Base-by-base conservation (phyloP, 768 basidiomycete genomes). In the Suillus lakei region DNA sequence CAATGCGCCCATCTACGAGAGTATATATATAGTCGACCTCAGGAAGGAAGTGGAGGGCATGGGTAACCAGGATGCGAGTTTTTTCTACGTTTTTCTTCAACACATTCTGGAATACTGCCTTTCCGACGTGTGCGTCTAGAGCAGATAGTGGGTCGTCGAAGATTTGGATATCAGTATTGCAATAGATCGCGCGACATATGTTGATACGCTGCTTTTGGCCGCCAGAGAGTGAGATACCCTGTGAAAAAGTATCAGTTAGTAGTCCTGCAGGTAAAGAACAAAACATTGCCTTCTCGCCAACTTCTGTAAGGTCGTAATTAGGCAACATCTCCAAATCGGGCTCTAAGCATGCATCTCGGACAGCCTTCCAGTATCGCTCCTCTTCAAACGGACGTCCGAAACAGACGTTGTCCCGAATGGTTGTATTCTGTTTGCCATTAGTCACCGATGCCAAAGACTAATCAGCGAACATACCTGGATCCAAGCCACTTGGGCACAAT, bases 121-220 rank as follows among this genome's bases (percentile, higher is more conserved):
- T 92, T 46, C 95, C 95, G 58, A 97, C 94, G 72, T 96, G 94
- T 6, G 95, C 94, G 73, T 98, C 96, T 13, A 98, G 84, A 28
- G 95, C 95, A n/a, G 91, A 92, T 12, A 95, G 80, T 5, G 93
- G 93, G 70, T 95, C 94, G 86, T 89, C 9, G 68, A 96, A 92
- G 21, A 95, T 90, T 71, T 94, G 89, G 66, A 98, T 90, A 63
- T 95, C 92, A 0, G 91, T 88, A 70, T 92, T 84, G 71, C 88
- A 92, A 78, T 98, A 98, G 63, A 96, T 89, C 0, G 92, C 88
- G 60, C 95, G 88, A 63, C 92, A 92, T 60, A 97, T 92, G 71
- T 92, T 95, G 66, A 96, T 76, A 34, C 92, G 86, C 71, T 96
- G 92, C 67, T 86, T 86, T 75, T 88, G 86, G 18, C 95, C 95